Percentiles rank a stretch among this genome's conserved stretches.
Conservation (phyloP, 352 stramenopile species). For the Aphanomyces stellatus region DNA sequence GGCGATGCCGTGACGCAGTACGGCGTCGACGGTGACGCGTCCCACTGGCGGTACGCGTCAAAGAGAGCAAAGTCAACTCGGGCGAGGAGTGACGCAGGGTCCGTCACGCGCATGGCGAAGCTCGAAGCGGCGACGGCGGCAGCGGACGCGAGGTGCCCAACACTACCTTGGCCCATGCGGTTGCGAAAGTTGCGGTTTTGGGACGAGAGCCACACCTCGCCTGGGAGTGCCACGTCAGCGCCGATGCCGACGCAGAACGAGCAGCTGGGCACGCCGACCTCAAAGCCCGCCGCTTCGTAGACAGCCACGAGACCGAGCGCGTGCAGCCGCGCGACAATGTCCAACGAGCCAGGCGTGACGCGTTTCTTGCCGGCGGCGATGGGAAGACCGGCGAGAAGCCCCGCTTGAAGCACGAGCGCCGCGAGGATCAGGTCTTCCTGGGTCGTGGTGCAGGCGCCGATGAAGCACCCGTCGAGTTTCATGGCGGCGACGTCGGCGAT, state of each 20-base stretch:
- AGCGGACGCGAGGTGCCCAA: conserved; percentile 63
- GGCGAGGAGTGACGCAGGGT: conserved; percentile 52
- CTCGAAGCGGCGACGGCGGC: conserved; percentile 62
- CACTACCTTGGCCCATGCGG: conserved; percentile 74
- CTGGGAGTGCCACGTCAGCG: conserved; percentile 59
- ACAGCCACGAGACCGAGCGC: conserved; percentile 56
- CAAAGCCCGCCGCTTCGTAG: conserved; percentile 73
- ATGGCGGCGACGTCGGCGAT: conserved; percentile 64
- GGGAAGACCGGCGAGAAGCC: conserved; percentile 50
- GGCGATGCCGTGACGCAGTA: conserved; percentile 39
- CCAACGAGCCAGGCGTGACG: conserved; percentile 66
- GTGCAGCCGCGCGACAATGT: conserved; percentile 58
- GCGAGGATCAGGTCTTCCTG: conserved; percentile 75
- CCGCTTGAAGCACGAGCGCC: conserved; percentile 61
- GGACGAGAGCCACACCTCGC: conserved; percentile 70
- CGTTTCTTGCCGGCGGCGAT: conserved; percentile 41
- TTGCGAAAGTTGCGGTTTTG: conserved; percentile 85
- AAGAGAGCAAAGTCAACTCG: conserved; percentile 67
- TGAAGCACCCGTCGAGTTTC: conserved; percentile 75
- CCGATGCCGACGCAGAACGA: conserved; percentile 78
- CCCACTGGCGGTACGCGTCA: conserved; percentile 69
- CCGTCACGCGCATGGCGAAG: conserved; percentile 67
- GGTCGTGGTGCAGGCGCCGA: conserved; percentile 71
- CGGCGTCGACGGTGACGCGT: conserved; percentile 22
- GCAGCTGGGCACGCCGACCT: conserved; percentile 62